Evolutionary conservation across 176 grass and related monocot genomes (phyloP).

Genomic region (Phoenix dactylifera): DNA sequence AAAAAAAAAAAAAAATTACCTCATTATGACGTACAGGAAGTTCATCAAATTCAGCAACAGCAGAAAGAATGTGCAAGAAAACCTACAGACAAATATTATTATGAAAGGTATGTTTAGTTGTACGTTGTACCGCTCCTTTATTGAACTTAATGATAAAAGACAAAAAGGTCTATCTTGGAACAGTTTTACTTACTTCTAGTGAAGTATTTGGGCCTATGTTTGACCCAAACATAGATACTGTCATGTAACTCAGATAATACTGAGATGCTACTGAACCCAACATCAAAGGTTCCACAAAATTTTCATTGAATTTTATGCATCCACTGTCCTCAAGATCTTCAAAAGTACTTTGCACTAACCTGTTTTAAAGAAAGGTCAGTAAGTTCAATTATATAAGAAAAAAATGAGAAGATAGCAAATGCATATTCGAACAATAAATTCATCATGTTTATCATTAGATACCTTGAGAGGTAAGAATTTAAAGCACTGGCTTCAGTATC

Average conservation of each 20-base stretch:
- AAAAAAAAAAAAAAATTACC: constrained; percentile 30
- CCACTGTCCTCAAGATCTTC: constrained; percentile 97
- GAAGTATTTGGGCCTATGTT: constrained; percentile 75
- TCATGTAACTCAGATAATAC: constrained; percentile 95
- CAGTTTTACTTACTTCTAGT: constrained; percentile 61
- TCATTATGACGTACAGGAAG: constrained; percentile 98
- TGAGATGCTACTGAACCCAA: constrained; percentile 93
- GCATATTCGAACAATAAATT: too few species aligned
- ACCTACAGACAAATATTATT: constrained; percentile 33
- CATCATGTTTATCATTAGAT: neutral
- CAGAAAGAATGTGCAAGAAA: constrained; percentile 80
- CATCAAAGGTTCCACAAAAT: constrained; percentile 70
- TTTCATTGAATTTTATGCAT: constrained; percentile 79
- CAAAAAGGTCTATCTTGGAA: constrained; percentile 2
- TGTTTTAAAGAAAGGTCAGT: constrained; percentile 17
- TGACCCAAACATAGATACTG: constrained; percentile 95
- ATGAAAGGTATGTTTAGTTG: too few species aligned
- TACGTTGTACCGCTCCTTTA: too few species aligned
- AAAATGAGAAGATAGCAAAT: neutral
- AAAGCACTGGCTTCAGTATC: constrained; percentile 62
- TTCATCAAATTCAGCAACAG: constrained; percentile 85
- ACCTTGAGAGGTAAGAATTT: constrained; percentile 96
- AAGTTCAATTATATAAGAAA: constrained; percentile 7
- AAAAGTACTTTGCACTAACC: constrained; percentile 85
- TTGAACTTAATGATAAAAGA: too few species aligned